Conservation (phyloP, 2,329 filamentous ascomycete species). For the Dothistroma pini region DNA sequence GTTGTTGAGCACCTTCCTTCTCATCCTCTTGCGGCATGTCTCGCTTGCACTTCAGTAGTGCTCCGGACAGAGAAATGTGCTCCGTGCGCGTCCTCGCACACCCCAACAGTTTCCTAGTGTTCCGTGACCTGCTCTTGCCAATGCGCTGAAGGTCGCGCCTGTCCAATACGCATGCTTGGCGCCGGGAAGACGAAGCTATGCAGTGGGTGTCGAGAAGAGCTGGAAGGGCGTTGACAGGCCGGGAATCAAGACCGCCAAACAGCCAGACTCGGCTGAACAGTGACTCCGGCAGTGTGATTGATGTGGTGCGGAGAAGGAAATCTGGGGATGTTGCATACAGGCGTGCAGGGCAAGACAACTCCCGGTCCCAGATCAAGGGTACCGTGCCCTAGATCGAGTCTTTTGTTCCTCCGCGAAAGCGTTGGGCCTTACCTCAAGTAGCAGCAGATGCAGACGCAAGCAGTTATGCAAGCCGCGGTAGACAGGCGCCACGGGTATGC, state of each 20-base stretch:
- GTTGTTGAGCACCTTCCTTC: background rate
- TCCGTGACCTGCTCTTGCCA: background rate
- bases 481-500: background rate
- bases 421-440: too few relatives aligned
- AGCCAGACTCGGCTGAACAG: background rate
- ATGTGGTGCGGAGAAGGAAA: background rate
- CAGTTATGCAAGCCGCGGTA: background rate
- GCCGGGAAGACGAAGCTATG: background rate
- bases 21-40: slow-evolving; percentile 19
- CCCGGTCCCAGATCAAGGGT: too few relatives aligned
- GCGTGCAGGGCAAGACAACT: too few relatives aligned
- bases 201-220: background rate
- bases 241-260: background rate
- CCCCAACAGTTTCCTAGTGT: slow-evolving; percentile 11
- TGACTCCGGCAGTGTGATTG: background rate
- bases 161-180: background rate
- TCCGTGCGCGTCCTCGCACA: slow-evolving; percentile 1
- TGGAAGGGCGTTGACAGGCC: background rate
- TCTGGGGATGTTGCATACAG: background rate
- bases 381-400: too few relatives aligned
- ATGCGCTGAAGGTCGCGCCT: background rate
- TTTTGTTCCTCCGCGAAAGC: too few relatives aligned
- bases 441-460: too few relatives aligned
- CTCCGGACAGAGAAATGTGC: background rate
- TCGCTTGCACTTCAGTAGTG: slow-evolving; percentile 9